Conservation (phyloP, 2,329 filamentous ascomycete species). For the Verticillium klebahnii region DNA sequence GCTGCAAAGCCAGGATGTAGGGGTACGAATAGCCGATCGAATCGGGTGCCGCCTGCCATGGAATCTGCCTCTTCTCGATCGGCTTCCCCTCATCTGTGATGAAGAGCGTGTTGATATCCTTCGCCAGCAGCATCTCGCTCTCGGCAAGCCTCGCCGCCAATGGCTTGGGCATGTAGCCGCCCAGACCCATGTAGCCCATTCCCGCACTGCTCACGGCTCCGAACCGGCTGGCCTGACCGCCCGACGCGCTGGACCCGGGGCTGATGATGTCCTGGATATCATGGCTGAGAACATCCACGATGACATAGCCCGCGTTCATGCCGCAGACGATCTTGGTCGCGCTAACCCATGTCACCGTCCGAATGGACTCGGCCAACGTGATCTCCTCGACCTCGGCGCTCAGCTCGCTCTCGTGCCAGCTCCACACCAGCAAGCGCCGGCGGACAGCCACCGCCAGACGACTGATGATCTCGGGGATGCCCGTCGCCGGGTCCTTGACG, state of each 20-base stretch:
- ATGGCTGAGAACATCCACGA: conserved; percentile 77
- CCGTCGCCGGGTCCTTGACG: conserved; percentile 79
- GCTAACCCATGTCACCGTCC: conserved; percentile 86
- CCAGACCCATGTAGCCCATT: conserved; percentile 96
- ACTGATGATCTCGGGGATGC: conserved; percentile 89
- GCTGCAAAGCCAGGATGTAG: conserved; percentile 83
- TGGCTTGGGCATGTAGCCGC: conserved; percentile 85
- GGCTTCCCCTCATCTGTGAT: conserved; percentile 79
- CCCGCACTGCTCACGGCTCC: conserved; percentile 78
- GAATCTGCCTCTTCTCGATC: conserved; percentile 80
- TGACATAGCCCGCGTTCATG: conserved; percentile 84
- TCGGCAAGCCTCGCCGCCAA: conserved; percentile 78
- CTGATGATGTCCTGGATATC: conserved; percentile 74
- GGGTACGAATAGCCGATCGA: conserved; percentile 95
- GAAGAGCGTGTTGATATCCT: conserved; percentile 94
- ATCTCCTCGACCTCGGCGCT: conserved; percentile 70
- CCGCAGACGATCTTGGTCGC: conserved; percentile 84
- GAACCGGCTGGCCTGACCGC: conserved; percentile 66
- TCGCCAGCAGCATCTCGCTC: conserved; percentile 87
- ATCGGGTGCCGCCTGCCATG: conserved; percentile 84
- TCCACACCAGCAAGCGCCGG: conserved; percentile 83
- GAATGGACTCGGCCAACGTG: conserved; percentile 74
- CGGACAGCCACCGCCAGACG: conserved; percentile 90
- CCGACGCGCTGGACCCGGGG: conserved; percentile 61
- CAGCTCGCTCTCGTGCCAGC: conserved; percentile 93